Evolutionary conservation across 2,329 filamentous ascomycete species (phyloP), one percentile per base, ranked within the genome.

Genomic region (Sarocladiaceae sp.): DNA sequence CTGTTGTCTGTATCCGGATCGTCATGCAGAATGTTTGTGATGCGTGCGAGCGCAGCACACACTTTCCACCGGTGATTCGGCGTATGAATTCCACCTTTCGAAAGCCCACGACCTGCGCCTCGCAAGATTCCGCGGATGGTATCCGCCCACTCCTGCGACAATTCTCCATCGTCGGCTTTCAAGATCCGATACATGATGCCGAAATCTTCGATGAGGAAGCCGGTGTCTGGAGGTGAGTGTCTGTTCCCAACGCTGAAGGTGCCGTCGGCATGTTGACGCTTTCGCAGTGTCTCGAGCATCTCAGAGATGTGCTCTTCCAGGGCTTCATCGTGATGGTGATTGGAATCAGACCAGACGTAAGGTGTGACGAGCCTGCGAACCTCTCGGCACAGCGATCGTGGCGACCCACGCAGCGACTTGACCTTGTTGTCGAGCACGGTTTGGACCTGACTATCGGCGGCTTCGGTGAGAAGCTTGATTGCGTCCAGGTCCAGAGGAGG

Each of bases 21-120:
- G 12, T 27, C 24, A 10, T 24, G 23, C 13, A 41, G 26, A 27
- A 52, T 51, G 33, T 24, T 21, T 7, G 48, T 45, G 37, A 52
- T 52, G 41, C 47, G 50, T 2, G 50, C 47, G 15, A 52, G 44
- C n/a, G 50, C 50, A 18, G 40, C 45, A 40, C 45, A 48, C 37
- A 52, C 44, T 44, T 52, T 52, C 50, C 49, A 52, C 10, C 49
- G 29, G 44, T 52, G 50, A 31, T 52, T 52, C 10, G 50, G 50
- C 3, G 50, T 52, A 24, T 52, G 49, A 21, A 52, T 50, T 18
- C 50, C 50, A 23, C 50, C 50, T 15, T 46, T 46, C 29, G 45
- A 40, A 21, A 51, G 44, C 13, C 47, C 49, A 19, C 46, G 43
- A 16, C 33, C 49, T 15, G 50, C 50, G 43, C 49, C 51, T 45